Evolutionary conservation across 805 yeast genomes (phyloP).

Genomic region (Candida koratica): DNA sequence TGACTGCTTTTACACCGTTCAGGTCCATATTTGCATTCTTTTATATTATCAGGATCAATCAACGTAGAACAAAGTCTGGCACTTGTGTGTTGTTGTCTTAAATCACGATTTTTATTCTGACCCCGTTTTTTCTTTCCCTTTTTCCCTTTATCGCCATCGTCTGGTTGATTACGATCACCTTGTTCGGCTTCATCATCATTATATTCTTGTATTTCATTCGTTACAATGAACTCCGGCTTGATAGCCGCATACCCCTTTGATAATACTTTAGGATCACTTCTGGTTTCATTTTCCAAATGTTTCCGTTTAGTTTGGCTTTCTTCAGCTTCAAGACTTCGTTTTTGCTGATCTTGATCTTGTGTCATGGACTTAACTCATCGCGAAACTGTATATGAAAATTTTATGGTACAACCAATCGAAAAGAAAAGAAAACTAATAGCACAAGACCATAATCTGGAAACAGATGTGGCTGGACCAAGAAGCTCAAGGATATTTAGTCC

Average conservation of each 20-base stretch:
- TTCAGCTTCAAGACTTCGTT: conserved; percentile 11
- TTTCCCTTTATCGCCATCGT: conserved; percentile 10
- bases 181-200: conserved; percentile 46
- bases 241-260: conserved; percentile 71
- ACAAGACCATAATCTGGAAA: not conserved
- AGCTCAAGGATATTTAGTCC: conserved; percentile 65
- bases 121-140: conserved; percentile 58
- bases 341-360: conserved; percentile 1
- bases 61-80: conserved; percentile 62
- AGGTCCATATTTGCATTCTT: conserved; percentile 60
- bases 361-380: conserved; percentile 5
- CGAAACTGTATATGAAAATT: conserved; percentile 4
- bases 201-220: conserved; percentile 32
- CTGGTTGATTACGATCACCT: conserved; percentile 38
- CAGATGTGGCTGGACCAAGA: not conserved
- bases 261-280: conserved; percentile 10
- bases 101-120: conserved; percentile 78
- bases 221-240: conserved; percentile 65
- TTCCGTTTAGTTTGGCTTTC: conserved; percentile 11
- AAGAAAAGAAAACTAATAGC: conserved; percentile 27
- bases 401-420: conserved; percentile 25
- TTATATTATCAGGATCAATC: conserved; percentile 49
- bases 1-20: conserved; percentile 75
- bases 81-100: conserved; percentile 62
- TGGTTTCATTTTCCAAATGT: conserved; percentile 11